phyloP scores from a whole-genome alignment of 2,329 filamentous ascomycete species.

The Fusarium keratoplasticum region DNA sequence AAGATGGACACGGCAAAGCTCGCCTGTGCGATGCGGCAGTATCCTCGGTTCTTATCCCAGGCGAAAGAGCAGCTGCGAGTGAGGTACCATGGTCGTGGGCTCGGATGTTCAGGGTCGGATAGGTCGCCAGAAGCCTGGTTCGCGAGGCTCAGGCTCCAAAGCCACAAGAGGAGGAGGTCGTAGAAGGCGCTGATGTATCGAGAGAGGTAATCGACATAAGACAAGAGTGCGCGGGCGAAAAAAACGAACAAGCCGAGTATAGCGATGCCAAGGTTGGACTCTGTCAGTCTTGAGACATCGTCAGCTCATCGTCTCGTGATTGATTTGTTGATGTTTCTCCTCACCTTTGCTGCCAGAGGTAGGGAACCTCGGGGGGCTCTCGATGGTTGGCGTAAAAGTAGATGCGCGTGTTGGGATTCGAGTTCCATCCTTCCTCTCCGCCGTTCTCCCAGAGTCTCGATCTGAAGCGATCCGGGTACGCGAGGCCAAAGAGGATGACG shows the following conservation, averaged over 20 bases:
- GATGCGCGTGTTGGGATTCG: slow-evolving; percentile 44
- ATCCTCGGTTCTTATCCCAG: slow-evolving; percentile 21
- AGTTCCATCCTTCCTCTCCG: slow-evolving; percentile 46
- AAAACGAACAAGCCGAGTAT: slow-evolving; percentile 46
- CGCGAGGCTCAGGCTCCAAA: slow-evolving; percentile 44
- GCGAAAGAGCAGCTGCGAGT: slow-evolving; percentile 32
- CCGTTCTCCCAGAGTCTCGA: slow-evolving; percentile 45
- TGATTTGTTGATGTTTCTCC: not conserved
- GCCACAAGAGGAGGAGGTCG: slow-evolving; percentile 41
- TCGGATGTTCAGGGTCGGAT: slow-evolving; percentile 40
- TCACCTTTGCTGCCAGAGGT: slow-evolving; percentile 46
- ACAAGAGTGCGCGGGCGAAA: slow-evolving; percentile 39
- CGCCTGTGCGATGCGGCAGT: slow-evolving; percentile 40
- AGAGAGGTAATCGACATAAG: slow-evolving; percentile 38
- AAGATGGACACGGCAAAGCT: slow-evolving; percentile 35
- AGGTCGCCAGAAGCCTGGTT: slow-evolving; percentile 41
- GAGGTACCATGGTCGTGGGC: slow-evolving; percentile 45
- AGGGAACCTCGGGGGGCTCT: slow-evolving; percentile 44
- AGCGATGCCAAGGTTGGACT: slow-evolving; percentile 46
- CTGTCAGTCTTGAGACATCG: slow-evolving; percentile 36
- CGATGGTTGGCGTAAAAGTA: slow-evolving; percentile 48
- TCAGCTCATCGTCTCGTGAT: not conserved
- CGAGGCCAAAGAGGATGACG: slow-evolving; percentile 37
- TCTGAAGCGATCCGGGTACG: slow-evolving; percentile 40
- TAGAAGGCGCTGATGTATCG: slow-evolving; percentile 43